Evolutionary conservation across 441 rosid species (phyloP).

Genomic region (Monsonia emarginata): DNA sequence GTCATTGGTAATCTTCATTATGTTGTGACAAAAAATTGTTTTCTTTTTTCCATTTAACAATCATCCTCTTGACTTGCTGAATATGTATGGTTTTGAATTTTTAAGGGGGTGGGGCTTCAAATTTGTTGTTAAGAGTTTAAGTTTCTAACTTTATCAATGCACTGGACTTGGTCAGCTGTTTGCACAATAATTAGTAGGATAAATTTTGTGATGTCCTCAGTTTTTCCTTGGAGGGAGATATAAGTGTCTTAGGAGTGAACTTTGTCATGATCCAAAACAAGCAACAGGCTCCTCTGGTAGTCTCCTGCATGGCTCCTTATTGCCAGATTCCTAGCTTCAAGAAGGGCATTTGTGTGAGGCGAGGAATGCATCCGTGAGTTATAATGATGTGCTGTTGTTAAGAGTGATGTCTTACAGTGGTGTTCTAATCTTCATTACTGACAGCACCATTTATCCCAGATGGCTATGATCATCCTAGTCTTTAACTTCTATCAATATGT

Average conservation of each 20-base stretch:
- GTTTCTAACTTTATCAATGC: neutral
- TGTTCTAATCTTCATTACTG: neutral
- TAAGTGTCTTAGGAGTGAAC: neutral
- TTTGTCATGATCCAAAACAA: neutral
- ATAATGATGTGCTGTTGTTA: neutral
- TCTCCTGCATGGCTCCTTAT: neutral
- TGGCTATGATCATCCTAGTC: neutral
- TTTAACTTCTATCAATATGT: neutral
- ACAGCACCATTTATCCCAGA: neutral
- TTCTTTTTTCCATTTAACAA: neutral
- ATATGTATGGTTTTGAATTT: no score
- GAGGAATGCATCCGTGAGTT: neutral
- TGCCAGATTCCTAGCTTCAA: neutral
- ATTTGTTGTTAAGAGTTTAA: neutral
- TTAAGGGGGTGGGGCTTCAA: neutral
- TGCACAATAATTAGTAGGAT: neutral
- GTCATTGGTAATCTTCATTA: conserved; percentile 52
- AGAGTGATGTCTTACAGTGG: neutral
- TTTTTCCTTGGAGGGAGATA: neutral
- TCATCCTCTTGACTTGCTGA: no score
- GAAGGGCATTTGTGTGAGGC: neutral
- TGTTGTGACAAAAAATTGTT: neutral
- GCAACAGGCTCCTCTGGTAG: neutral
- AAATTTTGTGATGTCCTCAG: neutral
- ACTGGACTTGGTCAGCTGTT: neutral